phyloP scores from a whole-genome alignment of 192 early-diverging fungal species.

The Podila minutissima region DNA sequence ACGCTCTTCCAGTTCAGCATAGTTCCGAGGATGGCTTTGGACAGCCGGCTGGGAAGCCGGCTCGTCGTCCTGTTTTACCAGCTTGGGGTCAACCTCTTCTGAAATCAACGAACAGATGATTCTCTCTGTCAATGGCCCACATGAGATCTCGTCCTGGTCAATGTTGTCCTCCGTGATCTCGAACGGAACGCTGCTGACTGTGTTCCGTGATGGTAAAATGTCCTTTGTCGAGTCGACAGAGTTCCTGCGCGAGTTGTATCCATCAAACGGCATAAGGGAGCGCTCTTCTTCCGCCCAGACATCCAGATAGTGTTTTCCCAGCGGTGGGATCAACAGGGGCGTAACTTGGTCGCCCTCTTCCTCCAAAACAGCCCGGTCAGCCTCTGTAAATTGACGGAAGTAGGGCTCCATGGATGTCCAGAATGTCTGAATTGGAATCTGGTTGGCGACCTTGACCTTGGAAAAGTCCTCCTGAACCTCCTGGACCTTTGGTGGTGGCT shows the following conservation, averaged over 20 bases:
- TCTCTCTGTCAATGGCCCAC: conserved; percentile 84
- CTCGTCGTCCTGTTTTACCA: conserved; percentile 45
- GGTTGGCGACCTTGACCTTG: conserved; percentile 67
- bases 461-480: conserved; percentile 69
- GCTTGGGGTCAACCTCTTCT: conserved; percentile 65
- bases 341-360: conserved; percentile 71
- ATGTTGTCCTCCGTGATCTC: conserved; percentile 61
- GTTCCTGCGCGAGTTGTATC: conserved; percentile 37
- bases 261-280: conserved; percentile 58
- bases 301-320: conserved; percentile 80
- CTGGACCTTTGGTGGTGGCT: conserved; percentile 36
- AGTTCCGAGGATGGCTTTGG: conserved; percentile 53
- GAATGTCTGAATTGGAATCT: conserved; percentile 88
- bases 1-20: conserved; percentile 80
- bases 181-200: conserved; percentile 34
- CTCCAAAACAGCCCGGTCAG: conserved; percentile 80
- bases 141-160: conserved; percentile 66
- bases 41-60: not conserved
- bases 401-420: conserved; percentile 88
- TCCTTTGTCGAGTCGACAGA: conserved; percentile 43
- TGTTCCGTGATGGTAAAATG: conserved; percentile 22
- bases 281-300: conserved; percentile 77
- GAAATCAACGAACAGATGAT: conserved; percentile 73
- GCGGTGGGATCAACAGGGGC: conserved; percentile 80
- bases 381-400: conserved; percentile 81